Percentiles rank a stretch among this genome's conserved stretches.
phyloP scores from a whole-genome alignment of 176 grass and related monocot genomes.

The Rhipidocladum racemiflorum region DNA sequence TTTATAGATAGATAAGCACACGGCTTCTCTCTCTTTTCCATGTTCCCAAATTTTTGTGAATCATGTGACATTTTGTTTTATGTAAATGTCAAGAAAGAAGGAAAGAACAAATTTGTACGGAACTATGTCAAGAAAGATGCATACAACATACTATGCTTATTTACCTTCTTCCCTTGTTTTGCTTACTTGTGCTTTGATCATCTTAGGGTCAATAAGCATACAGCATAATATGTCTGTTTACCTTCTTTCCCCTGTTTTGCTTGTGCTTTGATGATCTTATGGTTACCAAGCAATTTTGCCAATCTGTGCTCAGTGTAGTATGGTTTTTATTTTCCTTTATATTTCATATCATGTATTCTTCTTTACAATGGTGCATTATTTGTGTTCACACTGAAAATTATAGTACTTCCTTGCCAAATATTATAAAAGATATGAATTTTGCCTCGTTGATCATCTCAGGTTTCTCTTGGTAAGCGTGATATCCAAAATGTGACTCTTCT shows the following conservation, averaged over 20 bases:
- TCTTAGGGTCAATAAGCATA: not conserved
- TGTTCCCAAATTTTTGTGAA: not conserved
- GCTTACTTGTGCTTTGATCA: not conserved
- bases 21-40: not conserved
- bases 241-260: not conserved
- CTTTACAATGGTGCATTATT: conserved; percentile 10
- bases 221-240: not conserved
- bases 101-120: not conserved
- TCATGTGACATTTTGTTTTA: not conserved
- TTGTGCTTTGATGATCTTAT: conserved; percentile 6
- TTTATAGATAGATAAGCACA: not conserved
- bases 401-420: conserved; percentile 6
- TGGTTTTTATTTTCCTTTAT: not conserved
- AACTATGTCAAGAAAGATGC: conserved; percentile 13
- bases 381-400: not conserved
- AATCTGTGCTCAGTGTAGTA: not conserved
- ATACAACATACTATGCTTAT: not conserved
- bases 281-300: not conserved
- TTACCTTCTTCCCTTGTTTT: not conserved
- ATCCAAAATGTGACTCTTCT: conserved; percentile 20
- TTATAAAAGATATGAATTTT: conserved; percentile 22
- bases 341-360: not conserved
- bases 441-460: conserved; percentile 32
- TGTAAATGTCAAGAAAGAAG: conserved; percentile 7
- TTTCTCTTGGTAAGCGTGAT: conserved; percentile 33